A percentile compares a stretch with the other conserved stretches of the same genome.
phyloP scores from a whole-genome alignment of 108 stramenopile species.

The Stephanodiscus minutulus region DNA sequence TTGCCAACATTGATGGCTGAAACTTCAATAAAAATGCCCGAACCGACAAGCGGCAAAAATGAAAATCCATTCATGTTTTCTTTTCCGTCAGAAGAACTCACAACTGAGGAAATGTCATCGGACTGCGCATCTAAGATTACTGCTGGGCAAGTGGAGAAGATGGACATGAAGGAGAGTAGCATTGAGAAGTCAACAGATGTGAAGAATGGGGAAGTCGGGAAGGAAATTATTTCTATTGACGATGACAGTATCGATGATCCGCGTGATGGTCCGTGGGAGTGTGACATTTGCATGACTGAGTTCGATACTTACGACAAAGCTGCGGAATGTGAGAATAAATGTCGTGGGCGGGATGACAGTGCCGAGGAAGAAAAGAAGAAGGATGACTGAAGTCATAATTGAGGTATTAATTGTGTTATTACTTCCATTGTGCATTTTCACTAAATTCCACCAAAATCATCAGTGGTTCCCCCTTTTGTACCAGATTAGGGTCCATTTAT shows the following conservation, averaged over 20 bases:
- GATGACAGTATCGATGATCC: neutral
- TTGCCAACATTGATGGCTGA: neutral
- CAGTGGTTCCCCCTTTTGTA: no score
- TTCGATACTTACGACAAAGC: neutral
- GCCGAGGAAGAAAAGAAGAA: slow-evolving; percentile 1
- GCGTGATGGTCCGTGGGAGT: neutral
- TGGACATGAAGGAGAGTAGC: neutral
- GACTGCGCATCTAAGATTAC: neutral
- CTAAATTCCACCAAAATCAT: no score
- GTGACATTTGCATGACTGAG: neutral
- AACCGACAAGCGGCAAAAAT: neutral
- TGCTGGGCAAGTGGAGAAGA: neutral
- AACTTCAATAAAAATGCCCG: neutral
- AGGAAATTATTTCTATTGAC: neutral
- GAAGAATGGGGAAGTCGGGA: neutral
- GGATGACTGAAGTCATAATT: neutral
- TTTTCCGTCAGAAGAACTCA: neutral
- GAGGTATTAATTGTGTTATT: no score
- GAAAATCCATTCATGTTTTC: slow-evolving; percentile 13
- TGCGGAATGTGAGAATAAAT: neutral
- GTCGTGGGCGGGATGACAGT: neutral
- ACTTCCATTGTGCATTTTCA: no score
- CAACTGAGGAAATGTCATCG: neutral
- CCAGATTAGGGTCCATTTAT: no score
- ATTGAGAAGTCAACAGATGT: no score